Base-by-base conservation (phyloP, 495 filamentous ascomycete species). In the Aspergillus diversus region DNA sequence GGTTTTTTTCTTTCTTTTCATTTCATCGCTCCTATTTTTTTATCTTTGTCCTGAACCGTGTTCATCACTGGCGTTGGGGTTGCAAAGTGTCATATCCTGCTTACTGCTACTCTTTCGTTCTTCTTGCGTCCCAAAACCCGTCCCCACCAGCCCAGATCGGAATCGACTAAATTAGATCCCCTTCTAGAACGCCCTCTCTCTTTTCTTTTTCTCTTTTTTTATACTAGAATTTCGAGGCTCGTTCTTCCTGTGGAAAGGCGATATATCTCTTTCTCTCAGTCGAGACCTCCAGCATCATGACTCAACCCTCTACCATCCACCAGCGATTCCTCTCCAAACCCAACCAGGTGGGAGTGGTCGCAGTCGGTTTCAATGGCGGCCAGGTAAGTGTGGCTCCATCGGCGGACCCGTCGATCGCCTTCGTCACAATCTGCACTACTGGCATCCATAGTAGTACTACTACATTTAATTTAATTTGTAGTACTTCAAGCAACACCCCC, bases 301-400 rank as follows among this genome's bases (percentile, higher is more conserved):
- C 86, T 37, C 78, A 80, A 63, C 92, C 92, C 16, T 87, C 91
- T 3, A 90, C 89, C 55, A 84, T 96, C 65, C 69, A 82, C 60
- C 88, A 92, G 68, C 91, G 89, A 67, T 99, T 97, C 80, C 90
- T 99, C 63, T 77, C 87, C 63, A 80, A 87, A 64, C 82, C 85
- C 55, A 81, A 89, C 72, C 87, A 97, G 65, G 84, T 99, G 58
- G 95, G 95, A 60, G 84, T 99, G 55, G 91, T 98, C 43, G 93
- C 94, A 33, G 95, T 98, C 17, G 94, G 94, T 61, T 99, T 99
- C 83, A 96, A 93, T 59, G 95, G 96, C 68, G 95, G 95, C 55
- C 95, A 99, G 85, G 93, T 94, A 85, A 27, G 21, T 67, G 80
- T 66, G 51, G 58, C 57, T n/a, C 47, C 48, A 57, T 17, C 65